Percentiles rank a stretch among this genome's conserved stretches.
These are phyloP conservation scores for Mycena galopus DNA, from an alignment of 768 basidiomycete genomes.

Conservation along the genomic window DNA sequence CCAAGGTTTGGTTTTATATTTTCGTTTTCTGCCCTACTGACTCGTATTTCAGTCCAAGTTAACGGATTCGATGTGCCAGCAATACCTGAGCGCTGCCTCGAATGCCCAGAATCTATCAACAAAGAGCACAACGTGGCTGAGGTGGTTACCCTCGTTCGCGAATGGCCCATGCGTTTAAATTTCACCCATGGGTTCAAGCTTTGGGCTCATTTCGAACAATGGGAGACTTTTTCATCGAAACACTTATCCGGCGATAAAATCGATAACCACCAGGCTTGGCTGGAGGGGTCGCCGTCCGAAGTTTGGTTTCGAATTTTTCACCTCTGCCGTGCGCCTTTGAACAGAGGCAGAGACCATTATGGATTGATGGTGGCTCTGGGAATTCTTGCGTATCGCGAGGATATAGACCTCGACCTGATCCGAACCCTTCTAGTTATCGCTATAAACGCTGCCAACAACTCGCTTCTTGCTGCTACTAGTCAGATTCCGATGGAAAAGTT, in stretches of 20 bases:
- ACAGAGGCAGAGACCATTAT: slow-evolving; percentile 1
- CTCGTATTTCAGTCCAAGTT: neutral
- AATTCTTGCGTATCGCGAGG: slow-evolving; percentile 13
- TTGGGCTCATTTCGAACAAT: slow-evolving; percentile 12
- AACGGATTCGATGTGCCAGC: neutral
- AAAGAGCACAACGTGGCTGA: slow-evolving; percentile 9
- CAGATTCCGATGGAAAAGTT: slow-evolving; percentile 1
- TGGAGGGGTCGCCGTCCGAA: neutral
- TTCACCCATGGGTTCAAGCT: slow-evolving; percentile 14
- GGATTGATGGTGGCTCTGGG: slow-evolving; percentile 9
- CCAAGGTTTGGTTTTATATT: neutral
- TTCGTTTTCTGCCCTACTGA: neutral
- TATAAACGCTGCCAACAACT: neutral
- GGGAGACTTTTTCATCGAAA: neutral
- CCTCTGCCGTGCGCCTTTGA: neutral
- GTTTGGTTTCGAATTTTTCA: slow-evolving; percentile 21
- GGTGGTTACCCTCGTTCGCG: slow-evolving; percentile 12
- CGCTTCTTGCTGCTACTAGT: neutral
- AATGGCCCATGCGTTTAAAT: slow-evolving; percentile 27
- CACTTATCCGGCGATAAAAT: neutral
- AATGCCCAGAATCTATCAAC: neutral
- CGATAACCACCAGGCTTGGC: slow-evolving; percentile 7
- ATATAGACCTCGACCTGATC: slow-evolving; percentile 8
- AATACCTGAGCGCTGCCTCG: neutral
- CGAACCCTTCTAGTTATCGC: slow-evolving; percentile 20